These are phyloP conservation scores for Chaetomiaceae sp. DNA, from an alignment of 2,329 filamentous ascomycete species.

Conservation along the genomic window DNA sequence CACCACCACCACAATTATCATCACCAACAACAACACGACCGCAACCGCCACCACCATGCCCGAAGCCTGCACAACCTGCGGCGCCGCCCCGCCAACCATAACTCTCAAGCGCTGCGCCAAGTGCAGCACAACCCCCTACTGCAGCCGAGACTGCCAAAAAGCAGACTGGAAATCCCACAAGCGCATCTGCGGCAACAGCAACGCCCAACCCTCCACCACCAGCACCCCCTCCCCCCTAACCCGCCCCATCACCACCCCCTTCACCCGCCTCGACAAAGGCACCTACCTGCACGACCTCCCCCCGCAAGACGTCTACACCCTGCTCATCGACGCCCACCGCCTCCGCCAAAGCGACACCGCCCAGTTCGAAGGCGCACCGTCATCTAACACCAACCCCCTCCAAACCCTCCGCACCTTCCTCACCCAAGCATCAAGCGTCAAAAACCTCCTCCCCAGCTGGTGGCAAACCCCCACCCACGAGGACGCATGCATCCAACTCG, in stretches of 20 bases:
- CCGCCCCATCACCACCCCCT: constrained; percentile 31
- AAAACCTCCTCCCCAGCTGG: no score
- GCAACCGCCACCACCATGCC: no score
- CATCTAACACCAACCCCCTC: no score
- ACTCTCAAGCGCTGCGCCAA: constrained; percentile 40
- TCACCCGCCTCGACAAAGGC: constrained; percentile 35
- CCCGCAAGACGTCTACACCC: constrained; percentile 39
- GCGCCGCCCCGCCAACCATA: constrained; percentile 9
- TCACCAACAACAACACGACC: no score
- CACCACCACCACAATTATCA: no score
- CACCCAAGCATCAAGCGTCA: no score
- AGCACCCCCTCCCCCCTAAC: background rate
- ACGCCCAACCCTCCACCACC: background rate
- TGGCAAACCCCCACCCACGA: no score
- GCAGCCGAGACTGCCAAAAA: constrained; percentile 48
- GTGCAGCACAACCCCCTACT: constrained; percentile 45
- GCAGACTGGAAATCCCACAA: constrained; percentile 46
- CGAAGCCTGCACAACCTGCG: no score
- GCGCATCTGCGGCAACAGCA: constrained; percentile 5
- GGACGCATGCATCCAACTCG: no score
- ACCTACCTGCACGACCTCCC: constrained; percentile 42
- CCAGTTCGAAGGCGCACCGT: constrained; percentile 30
- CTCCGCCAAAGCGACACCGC: constrained; percentile 40
- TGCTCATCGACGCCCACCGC: constrained; percentile 46
- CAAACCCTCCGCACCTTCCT: no score